A percentile compares a stretch with the other conserved stretches of the same genome.
Conservation (phyloP, 2,329 filamentous ascomycete genomes). For the Incumbomyces delicatus region DNA sequence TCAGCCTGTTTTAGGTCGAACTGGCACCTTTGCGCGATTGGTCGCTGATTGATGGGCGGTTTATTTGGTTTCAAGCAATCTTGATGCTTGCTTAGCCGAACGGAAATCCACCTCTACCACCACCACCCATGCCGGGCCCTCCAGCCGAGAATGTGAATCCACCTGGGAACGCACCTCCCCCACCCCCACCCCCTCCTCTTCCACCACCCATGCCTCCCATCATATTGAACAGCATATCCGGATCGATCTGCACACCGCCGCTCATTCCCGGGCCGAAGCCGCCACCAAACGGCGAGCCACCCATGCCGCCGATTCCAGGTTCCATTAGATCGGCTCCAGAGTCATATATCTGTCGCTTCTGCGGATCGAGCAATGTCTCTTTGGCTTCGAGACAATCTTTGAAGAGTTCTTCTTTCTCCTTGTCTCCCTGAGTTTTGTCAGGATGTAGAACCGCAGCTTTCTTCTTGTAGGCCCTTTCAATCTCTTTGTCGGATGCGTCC, state of each 20-base stretch:
- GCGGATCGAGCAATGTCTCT: slow-evolving; percentile 84
- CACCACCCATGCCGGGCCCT: slow-evolving; percentile 13
- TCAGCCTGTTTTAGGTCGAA: no score
- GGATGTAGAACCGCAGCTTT: slow-evolving; percentile 90
- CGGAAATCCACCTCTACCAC: slow-evolving; percentile 16
- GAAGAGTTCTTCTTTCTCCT: slow-evolving; percentile 78
- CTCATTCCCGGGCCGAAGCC: slow-evolving; percentile 34
- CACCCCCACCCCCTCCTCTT: slow-evolving; percentile 32
- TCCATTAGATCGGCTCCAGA: slow-evolving; percentile 87
- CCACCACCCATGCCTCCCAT: slow-evolving; percentile 51
- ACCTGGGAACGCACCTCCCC: slow-evolving; percentile 15
- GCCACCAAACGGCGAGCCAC: slow-evolving; percentile 33
- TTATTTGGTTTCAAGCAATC: not conserved
- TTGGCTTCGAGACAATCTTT: slow-evolving; percentile 98
- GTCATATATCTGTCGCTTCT: slow-evolving; percentile 88
- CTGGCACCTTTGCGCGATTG: no score
- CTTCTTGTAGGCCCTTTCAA: slow-evolving; percentile 96
- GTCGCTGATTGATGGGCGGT: no score
- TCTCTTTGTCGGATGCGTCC: slow-evolving; percentile 69
- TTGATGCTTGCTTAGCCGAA: slow-evolving; percentile 5
- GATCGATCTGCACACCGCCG: slow-evolving; percentile 32
- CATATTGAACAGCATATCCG: slow-evolving; percentile 29
- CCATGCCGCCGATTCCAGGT: slow-evolving; percentile 67
- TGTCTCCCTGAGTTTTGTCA: slow-evolving; percentile 90
- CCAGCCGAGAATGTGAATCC: slow-evolving; percentile 15